Evolutionary conservation across 2,329 filamentous ascomycete genomes (phyloP), one percentile per base, ranked within the genome.

Genomic region (Trichophaea hybrida): DNA sequence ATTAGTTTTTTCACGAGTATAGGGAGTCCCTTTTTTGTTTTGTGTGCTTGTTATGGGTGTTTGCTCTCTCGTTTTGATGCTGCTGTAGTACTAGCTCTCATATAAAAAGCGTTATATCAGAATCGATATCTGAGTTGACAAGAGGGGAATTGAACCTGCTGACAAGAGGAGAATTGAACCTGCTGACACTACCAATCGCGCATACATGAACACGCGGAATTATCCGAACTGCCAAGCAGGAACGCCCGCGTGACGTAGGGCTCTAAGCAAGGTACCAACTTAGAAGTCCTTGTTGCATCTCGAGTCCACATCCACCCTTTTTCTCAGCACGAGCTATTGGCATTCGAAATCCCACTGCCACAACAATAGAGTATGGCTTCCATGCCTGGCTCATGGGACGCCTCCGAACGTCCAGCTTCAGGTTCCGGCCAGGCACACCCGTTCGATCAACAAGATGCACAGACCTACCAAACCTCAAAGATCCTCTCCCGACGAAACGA

Each of bases 401-500:
- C 44, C 44, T 8, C 8, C 44, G 38, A 43, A 10, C 44, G 24
- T 4, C 44, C 44, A 12, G 44, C 44, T 8, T 49, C 44, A 12
- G 17, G 44, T 17, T 49, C 44, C 44, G 44, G 44, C 8, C 10
- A 13, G 7, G 10, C 38, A 43, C 44, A 24, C 10, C 44, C 10
- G 44, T 17, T 49, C 12, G 12, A 49, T 8, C 8, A 49, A 12
- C 10, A 49, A 49, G 44, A 49, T 17, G 44, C 44, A 24, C 44
- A 13, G 10, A n/a, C 44, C 7, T 49, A 49, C 44, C 12, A 8
- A 12, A 24, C 44, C 13, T 24, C 12, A 35, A 53, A 61, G 57
- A 55, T 97, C 43, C 80, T 84, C 69, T 82, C 85, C 43, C 80
- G 93, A 57, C 80, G 83, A 68, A 74, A 80, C 53, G 90, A 97